phyloP scores from a whole-genome alignment of 1,284 basidiomycete species.

The Cryptococcus hybrid region DNA sequence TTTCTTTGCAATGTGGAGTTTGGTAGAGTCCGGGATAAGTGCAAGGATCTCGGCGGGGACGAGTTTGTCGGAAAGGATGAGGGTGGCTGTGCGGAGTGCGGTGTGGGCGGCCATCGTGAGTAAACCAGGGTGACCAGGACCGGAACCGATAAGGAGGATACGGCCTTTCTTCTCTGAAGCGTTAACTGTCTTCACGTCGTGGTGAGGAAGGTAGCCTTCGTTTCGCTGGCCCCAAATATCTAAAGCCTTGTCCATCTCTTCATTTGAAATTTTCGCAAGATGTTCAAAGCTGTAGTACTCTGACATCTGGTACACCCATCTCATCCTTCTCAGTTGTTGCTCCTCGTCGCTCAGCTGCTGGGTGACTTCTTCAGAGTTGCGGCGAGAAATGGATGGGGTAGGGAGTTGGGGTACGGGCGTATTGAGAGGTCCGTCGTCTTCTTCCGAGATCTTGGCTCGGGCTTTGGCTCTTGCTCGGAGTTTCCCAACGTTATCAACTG shows the following conservation, averaged over 20 bases:
- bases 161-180: constrained; percentile 54
- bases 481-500: constrained; percentile 72
- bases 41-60: constrained; percentile 85
- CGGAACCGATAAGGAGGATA: constrained; percentile 88
- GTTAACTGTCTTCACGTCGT: constrained; percentile 3
- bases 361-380: not conserved
- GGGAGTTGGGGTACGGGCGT: constrained; percentile 67
- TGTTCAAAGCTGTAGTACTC: constrained; percentile 89
- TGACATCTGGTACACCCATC: constrained; percentile 87
- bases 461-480: constrained; percentile 65
- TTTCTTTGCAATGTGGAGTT: constrained; percentile 81
- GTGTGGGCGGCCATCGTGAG: constrained; percentile 83
- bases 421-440: constrained; percentile 65
- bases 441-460: constrained; percentile 7
- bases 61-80: constrained; percentile 95
- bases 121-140: constrained; percentile 89
- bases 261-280: constrained; percentile 65
- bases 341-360: constrained; percentile 49
- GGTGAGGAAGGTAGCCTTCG: constrained; percentile 23
- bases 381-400: constrained; percentile 23
- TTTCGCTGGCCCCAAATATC: constrained; percentile 27
- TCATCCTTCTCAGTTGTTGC: constrained; percentile 63
- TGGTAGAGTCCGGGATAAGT: constrained; percentile 68
- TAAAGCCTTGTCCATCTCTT: constrained; percentile 67
- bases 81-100: constrained; percentile 72